Conservation (phyloP, 2,329 filamentous ascomycete genomes). For the Triangularia setosa region DNA sequence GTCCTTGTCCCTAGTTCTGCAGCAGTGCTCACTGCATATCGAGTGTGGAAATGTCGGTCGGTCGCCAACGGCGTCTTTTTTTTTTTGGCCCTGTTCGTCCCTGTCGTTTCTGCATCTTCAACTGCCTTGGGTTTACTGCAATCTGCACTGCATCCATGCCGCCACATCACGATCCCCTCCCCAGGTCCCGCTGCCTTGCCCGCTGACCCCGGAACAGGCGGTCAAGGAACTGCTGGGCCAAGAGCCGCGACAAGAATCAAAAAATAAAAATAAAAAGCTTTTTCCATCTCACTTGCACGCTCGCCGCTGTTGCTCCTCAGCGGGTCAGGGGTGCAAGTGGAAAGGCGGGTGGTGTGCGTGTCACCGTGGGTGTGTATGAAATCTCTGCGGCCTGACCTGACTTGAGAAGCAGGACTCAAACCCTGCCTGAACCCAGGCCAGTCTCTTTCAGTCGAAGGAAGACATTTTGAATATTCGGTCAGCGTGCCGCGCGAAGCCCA, state of each 20-base stretch:
- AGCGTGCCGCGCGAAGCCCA: slow-evolving; percentile 5
- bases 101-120: no score
- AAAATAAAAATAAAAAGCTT: background rate
- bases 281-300: background rate
- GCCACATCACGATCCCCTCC: slow-evolving; percentile 8
- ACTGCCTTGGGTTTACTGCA: no score
- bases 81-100: background rate
- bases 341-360: background rate
- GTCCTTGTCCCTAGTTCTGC: no score
- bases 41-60: background rate
- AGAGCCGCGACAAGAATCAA: background rate
- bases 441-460: background rate
- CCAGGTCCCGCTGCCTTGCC: background rate
- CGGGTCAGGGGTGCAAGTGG: background rate
- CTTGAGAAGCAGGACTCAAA: slow-evolving; percentile 1
- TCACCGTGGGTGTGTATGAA: slow-evolving; percentile 1
- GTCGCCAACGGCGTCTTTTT: slow-evolving; percentile 5
- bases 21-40: background rate
- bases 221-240: slow-evolving; percentile 13
- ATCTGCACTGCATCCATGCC: background rate
- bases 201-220: slow-evolving; percentile 18
- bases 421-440: background rate
- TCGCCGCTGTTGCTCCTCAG: background rate
- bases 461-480: background rate
- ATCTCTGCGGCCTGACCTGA: background rate